Conservation (phyloP, 1,284 basidiomycete genomes). For the Xerocomus nothofagi region DNA sequence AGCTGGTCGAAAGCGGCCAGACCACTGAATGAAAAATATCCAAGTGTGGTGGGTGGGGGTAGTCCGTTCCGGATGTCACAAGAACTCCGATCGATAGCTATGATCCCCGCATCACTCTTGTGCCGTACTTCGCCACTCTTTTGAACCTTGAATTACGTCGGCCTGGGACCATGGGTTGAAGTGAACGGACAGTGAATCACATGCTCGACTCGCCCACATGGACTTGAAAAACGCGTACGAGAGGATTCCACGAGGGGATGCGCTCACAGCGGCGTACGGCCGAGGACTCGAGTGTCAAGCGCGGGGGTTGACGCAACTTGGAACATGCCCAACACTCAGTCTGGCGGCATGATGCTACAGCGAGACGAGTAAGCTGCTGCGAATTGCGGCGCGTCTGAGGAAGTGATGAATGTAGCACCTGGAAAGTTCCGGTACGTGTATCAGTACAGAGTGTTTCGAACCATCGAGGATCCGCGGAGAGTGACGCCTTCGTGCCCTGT, state of each 20-base stretch:
- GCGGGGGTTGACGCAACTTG: neutral
- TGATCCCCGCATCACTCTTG: constrained; percentile 27
- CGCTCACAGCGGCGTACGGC: neutral
- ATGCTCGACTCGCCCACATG: neutral
- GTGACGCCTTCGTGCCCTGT: constrained; percentile 7
- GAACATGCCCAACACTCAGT: neutral
- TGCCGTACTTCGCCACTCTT: constrained; percentile 13
- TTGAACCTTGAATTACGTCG: constrained; percentile 17
- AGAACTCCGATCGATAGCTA: constrained; percentile 17
- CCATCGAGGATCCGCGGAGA: constrained; percentile 30
- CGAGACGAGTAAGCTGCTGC: neutral
- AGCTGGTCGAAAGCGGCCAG: constrained; percentile 4
- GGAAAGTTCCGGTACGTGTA: constrained; percentile 14
- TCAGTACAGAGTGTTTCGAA: constrained; percentile 17
- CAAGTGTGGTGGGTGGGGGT: constrained; percentile 16
- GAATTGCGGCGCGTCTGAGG: neutral
- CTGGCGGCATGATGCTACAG: neutral
- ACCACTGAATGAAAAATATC: constrained; percentile 28
- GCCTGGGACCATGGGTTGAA: constrained; percentile 5
- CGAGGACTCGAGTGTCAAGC: constrained; percentile 1
- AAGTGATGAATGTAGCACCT: neutral
- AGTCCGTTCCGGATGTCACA: constrained; percentile 14
- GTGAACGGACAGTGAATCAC: neutral
- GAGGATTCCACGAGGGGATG: neutral
- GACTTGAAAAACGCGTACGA: neutral